Evolutionary conservation across 768 basidiomycete genomes (phyloP).

Genomic region (Pleurotus pulmonarius): DNA sequence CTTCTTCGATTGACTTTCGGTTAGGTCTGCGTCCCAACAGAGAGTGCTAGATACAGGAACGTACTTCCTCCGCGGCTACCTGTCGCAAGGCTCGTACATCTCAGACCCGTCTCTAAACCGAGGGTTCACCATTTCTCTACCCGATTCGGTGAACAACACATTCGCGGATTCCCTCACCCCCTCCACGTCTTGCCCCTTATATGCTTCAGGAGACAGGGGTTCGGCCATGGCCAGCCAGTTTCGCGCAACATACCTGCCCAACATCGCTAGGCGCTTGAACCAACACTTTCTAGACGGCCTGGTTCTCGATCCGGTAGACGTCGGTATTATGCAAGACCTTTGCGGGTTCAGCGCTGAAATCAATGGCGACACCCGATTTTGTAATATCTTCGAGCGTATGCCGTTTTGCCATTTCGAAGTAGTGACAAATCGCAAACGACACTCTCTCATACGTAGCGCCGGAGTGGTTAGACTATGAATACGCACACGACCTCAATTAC

Average conservation of each 20-base stretch:
- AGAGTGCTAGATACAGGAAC: slow-evolving; percentile 37
- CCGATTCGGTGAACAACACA: slow-evolving; percentile 37
- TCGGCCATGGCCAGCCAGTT: slow-evolving; percentile 22
- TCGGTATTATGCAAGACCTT: slow-evolving; percentile 41
- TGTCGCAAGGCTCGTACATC: slow-evolving; percentile 38
- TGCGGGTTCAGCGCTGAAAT: slow-evolving; percentile 37
- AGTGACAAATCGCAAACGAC: too few species aligned
- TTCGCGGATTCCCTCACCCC: slow-evolving; percentile 41
- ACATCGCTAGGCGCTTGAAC: slow-evolving; percentile 32
- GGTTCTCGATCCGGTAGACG: slow-evolving; percentile 26
- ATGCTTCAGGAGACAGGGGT: slow-evolving; percentile 26
- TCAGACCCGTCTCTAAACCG: slow-evolving; percentile 25
- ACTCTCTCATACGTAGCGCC: slow-evolving; percentile 16
- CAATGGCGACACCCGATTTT: slow-evolving; percentile 34
- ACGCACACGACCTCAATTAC: slow-evolving; percentile 41
- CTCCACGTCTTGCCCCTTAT: slow-evolving; percentile 33
- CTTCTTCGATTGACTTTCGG: neutral
- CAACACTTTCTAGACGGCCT: slow-evolving; percentile 28
- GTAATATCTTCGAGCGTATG: slow-evolving; percentile 34
- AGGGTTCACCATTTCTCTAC: slow-evolving; percentile 29
- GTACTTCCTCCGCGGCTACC: slow-evolving; percentile 36
- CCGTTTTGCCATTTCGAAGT: neutral
- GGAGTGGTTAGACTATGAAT: slow-evolving; percentile 43
- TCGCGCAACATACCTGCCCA: slow-evolving; percentile 26
- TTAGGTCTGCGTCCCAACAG: slow-evolving; percentile 38